These are phyloP conservation scores for Pythium insidiosum DNA, from an alignment of 352 stramenopile genomes.

Conservation along the genomic window DNA sequence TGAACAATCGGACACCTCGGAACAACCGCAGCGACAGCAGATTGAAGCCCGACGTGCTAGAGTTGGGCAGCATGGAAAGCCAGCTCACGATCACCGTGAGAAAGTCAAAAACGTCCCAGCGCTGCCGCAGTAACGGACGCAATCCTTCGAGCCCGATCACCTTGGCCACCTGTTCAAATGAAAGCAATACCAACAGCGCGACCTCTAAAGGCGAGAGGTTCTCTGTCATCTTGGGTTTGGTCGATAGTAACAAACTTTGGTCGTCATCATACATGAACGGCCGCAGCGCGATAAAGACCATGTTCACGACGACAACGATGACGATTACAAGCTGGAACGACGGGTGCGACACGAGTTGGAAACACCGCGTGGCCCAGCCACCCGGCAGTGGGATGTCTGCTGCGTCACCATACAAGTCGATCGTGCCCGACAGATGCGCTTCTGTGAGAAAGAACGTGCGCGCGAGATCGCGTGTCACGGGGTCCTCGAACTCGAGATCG, in stretches of 20 bases:
- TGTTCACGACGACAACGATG: slow-evolving; percentile 45
- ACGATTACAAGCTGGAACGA: slow-evolving; percentile 73
- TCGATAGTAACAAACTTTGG: slow-evolving; percentile 17
- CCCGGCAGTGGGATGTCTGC: slow-evolving; percentile 40
- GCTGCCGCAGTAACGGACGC: slow-evolving; percentile 37
- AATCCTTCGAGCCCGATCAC: slow-evolving; percentile 57
- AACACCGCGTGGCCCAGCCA: slow-evolving; percentile 46
- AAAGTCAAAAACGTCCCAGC: slow-evolving; percentile 71
- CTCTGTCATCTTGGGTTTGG: slow-evolving; percentile 28
- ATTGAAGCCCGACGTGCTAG: slow-evolving; percentile 49
- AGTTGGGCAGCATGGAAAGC: slow-evolving; percentile 37
- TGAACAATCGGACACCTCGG: slow-evolving; percentile 56
- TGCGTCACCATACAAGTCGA: slow-evolving; percentile 31
- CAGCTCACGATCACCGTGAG: slow-evolving; percentile 52
- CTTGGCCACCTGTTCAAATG: slow-evolving; percentile 58
- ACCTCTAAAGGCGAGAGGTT: slow-evolving; percentile 54
- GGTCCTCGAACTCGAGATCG: slow-evolving; percentile 69
- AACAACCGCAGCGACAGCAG: slow-evolving; percentile 71
- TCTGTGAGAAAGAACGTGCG: slow-evolving; percentile 53
- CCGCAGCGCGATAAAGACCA: slow-evolving; percentile 56
- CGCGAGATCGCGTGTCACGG: slow-evolving; percentile 34
- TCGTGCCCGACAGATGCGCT: slow-evolving; percentile 30
- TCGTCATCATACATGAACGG: slow-evolving; percentile 48
- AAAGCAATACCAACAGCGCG: slow-evolving; percentile 54
- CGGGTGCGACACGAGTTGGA: slow-evolving; percentile 56